Evolutionary conservation across 352 stramenopile genomes (phyloP).

Genomic region (Thraustotheca clavata): DNA sequence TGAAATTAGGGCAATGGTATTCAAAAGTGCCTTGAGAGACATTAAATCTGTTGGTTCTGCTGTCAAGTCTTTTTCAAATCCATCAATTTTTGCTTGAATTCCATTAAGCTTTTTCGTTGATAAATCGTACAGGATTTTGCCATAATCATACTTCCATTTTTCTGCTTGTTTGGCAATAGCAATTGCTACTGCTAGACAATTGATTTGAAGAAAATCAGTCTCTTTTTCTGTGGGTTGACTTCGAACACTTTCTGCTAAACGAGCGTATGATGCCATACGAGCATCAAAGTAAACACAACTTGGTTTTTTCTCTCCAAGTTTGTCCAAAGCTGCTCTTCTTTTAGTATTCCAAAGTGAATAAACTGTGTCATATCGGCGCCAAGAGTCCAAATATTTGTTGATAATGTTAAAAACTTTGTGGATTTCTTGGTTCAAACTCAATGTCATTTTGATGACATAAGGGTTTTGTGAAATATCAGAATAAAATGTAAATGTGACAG

Average conservation of each 20-base stretch:
- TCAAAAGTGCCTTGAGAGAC: slow-evolving; percentile 92
- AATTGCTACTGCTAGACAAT: slow-evolving; percentile 83
- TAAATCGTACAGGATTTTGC: slow-evolving; percentile 83
- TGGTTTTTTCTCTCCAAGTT: slow-evolving; percentile 88
- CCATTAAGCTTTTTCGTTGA: slow-evolving; percentile 77
- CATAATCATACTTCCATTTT: slow-evolving; percentile 93
- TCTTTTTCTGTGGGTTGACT: slow-evolving; percentile 88
- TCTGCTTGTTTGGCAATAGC: slow-evolving; percentile 88
- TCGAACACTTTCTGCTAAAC: slow-evolving; percentile 81
- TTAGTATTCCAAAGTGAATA: slow-evolving; percentile 95
- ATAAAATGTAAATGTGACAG: slow-evolving; percentile 91
- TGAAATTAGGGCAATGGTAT: slow-evolving; percentile 81
- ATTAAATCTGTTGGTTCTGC: slow-evolving; percentile 81
- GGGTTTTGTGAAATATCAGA: slow-evolving; percentile 93
- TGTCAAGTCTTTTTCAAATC: slow-evolving; percentile 72
- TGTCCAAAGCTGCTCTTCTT: slow-evolving; percentile 80
- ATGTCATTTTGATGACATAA: slow-evolving; percentile 93
- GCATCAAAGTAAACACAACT: slow-evolving; percentile 93
- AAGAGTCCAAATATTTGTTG: slow-evolving; percentile 92
- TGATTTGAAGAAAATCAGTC: slow-evolving; percentile 93
- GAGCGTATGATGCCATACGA: slow-evolving; percentile 85
- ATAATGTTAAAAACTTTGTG: slow-evolving; percentile 92
- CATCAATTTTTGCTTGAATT: slow-evolving; percentile 64
- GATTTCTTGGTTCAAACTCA: slow-evolving; percentile 90
- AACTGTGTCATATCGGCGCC: slow-evolving; percentile 90